These are phyloP conservation scores for Dactylellina parvicollis DNA, from an alignment of 2,329 filamentous ascomycete species.

Conservation along the genomic window DNA sequence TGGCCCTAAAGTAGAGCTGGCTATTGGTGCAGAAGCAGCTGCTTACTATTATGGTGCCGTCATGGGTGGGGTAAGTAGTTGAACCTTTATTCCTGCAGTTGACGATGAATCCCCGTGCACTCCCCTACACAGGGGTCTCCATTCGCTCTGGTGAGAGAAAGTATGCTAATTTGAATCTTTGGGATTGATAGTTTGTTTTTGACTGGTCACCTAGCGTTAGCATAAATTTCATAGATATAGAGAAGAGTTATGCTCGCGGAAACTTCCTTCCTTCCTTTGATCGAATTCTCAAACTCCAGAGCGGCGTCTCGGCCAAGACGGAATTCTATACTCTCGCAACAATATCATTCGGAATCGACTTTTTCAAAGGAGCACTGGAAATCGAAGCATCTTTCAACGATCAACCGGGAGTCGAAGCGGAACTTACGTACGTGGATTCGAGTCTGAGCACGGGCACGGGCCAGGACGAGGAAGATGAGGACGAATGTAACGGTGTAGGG, in stretches of 20 bases:
- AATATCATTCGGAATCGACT: neutral
- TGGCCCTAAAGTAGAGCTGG: neutral
- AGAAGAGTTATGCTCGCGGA: neutral
- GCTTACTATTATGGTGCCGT: neutral
- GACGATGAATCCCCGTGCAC: too few relatives aligned
- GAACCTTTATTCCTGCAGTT: too few relatives aligned
- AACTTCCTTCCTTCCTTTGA: neutral
- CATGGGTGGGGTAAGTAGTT: neutral
- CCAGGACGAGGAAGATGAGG: neutral
- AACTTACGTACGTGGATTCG: neutral
- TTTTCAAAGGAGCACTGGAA: neutral
- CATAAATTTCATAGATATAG: neutral
- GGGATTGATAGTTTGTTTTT: neutral
- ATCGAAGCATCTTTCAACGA: neutral
- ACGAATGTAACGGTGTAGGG: neutral
- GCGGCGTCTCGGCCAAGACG: neutral
- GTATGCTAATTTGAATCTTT: too few relatives aligned
- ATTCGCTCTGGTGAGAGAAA: too few relatives aligned
- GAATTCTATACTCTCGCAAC: neutral
- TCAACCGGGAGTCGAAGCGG: neutral
- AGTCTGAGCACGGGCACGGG: too few relatives aligned
- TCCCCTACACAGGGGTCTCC: too few relatives aligned
- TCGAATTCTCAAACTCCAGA: neutral
- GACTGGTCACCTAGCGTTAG: neutral
- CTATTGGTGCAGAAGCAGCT: neutral